phyloP scores from a whole-genome alignment of 805 yeast genomes.

The Diddensiella transvaalensis region DNA sequence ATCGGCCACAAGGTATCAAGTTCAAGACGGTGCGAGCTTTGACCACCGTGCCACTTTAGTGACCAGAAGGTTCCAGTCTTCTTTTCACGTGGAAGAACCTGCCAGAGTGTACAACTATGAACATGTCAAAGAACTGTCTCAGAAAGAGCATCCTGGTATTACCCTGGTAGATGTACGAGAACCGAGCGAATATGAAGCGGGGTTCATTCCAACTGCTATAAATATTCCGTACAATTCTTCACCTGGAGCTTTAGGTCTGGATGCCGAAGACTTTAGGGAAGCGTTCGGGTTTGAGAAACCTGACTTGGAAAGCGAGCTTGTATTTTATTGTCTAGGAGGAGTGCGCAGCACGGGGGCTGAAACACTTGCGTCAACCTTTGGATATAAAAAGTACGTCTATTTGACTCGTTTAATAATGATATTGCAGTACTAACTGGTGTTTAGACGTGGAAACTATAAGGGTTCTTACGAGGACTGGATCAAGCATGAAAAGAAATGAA shows the following conservation, averaged over 20 bases:
- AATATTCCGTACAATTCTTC: slow-evolving; percentile 87
- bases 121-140: slow-evolving; percentile 47
- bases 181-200: slow-evolving; percentile 71
- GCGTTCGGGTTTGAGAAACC: slow-evolving; percentile 85
- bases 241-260: slow-evolving; percentile 86
- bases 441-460: slow-evolving; percentile 67
- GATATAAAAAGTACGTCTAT: slow-evolving; percentile 53
- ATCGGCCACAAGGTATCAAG: too few relatives aligned
- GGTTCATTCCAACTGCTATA: slow-evolving; percentile 78
- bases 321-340: slow-evolving; percentile 92
- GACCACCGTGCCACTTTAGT: too few relatives aligned
- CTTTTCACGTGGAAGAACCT: slow-evolving; percentile 31
- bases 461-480: slow-evolving; percentile 91
- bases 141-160: slow-evolving; percentile 44
- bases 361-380: slow-evolving; percentile 85
- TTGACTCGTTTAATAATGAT: not conserved
- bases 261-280: slow-evolving; percentile 74
- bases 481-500: slow-evolving; percentile 37
- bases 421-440: not conserved
- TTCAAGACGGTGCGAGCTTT: too few relatives aligned
- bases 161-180: slow-evolving; percentile 88
- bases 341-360: slow-evolving; percentile 88
- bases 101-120: slow-evolving; percentile 53
- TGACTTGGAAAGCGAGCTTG: slow-evolving; percentile 58
- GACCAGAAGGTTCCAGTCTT: not conserved